Percentiles rank a stretch among this genome's conserved stretches.
These are phyloP conservation scores for Aureobasidium lini DNA, from an alignment of 2,329 filamentous ascomycete species.

Conservation along the genomic window DNA sequence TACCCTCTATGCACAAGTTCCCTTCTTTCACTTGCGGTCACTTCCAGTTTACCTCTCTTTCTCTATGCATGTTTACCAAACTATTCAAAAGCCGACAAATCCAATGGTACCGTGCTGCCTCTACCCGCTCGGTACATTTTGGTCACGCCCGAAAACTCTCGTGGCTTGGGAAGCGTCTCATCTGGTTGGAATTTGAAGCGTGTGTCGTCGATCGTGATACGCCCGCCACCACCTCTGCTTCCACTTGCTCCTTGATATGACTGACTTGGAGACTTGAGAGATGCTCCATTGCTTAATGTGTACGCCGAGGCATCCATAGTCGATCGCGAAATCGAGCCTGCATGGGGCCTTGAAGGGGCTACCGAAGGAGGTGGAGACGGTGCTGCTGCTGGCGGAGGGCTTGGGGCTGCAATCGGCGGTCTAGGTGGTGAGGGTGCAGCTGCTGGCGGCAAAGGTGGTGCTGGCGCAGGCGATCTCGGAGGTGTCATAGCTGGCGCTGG, in stretches of 20 bases:
- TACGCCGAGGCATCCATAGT: constrained; percentile 25
- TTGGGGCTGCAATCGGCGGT: constrained; percentile 59
- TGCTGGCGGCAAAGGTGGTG: constrained; percentile 53
- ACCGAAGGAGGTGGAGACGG: constrained; percentile 27
- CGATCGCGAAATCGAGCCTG: constrained; percentile 13
- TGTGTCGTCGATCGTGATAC: constrained; percentile 60
- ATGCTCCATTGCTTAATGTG: constrained; percentile 35
- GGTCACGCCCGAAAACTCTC: constrained; percentile 65
- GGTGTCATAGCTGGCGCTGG: constrained; percentile 59
- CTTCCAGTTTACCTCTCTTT: background rate
- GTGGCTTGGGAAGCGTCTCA: constrained; percentile 71
- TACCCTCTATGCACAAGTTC: background rate
- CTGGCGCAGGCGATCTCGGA: constrained; percentile 65
- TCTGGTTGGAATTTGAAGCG: constrained; percentile 87
- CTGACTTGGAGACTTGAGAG: constrained; percentile 7
- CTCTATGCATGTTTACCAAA: background rate
- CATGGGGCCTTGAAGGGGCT: constrained; percentile 21
- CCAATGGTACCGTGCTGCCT: constrained; percentile 87
- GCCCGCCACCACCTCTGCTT: background rate
- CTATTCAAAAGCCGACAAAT: constrained; percentile 57
- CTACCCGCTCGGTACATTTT: constrained; percentile 84
- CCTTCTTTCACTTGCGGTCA: background rate
- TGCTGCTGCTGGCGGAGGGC: constrained; percentile 28
- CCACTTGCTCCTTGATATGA: constrained; percentile 8
- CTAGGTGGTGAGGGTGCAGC: constrained; percentile 25